These are phyloP conservation scores for Lipomyces sp. DNA, from an alignment of 805 yeast genomes.

Conservation along the genomic window DNA sequence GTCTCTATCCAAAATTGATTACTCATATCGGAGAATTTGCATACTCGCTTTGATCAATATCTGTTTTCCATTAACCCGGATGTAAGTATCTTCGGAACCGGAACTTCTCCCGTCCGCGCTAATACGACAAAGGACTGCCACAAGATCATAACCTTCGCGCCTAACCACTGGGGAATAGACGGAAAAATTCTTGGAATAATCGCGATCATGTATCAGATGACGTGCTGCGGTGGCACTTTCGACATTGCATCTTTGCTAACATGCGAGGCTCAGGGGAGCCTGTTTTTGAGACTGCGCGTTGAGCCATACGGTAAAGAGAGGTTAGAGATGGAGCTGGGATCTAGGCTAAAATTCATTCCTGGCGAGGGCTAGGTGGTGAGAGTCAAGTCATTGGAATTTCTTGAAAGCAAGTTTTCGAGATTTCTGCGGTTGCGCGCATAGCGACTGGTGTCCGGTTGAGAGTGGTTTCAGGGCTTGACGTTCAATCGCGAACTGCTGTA, in stretches of 20 bases:
- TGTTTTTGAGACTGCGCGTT: conserved; percentile 4
- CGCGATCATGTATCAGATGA: conserved; percentile 12
- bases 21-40: conserved; percentile 3
- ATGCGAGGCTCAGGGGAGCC: conserved; percentile 12
- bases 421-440: not conserved
- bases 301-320: conserved; percentile 10
- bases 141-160: conserved; percentile 8
- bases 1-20: conserved; percentile 2
- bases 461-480: not conserved
- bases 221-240: conserved; percentile 17
- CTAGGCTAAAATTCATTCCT: conserved; percentile 4
- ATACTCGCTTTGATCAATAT: conserved; percentile 9
- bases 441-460: not conserved
- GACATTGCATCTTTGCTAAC: conserved; percentile 11
- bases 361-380: conserved; percentile 1
- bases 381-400: not conserved
- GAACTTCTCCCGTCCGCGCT: not conserved
- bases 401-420: not conserved
- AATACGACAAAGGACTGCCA: conserved; percentile 7
- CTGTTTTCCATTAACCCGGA: conserved; percentile 6
- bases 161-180: conserved; percentile 11
- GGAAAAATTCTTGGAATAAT: conserved; percentile 11
- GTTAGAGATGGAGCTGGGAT: conserved; percentile 1
- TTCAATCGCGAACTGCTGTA: conserved; percentile 1
- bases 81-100: conserved; percentile 3